Percentiles rank a stretch among this genome's conserved stretches.
These are phyloP conservation scores for Termitomyces sp. DNA, from an alignment of 768 basidiomycete genomes.

Conservation along the genomic window DNA sequence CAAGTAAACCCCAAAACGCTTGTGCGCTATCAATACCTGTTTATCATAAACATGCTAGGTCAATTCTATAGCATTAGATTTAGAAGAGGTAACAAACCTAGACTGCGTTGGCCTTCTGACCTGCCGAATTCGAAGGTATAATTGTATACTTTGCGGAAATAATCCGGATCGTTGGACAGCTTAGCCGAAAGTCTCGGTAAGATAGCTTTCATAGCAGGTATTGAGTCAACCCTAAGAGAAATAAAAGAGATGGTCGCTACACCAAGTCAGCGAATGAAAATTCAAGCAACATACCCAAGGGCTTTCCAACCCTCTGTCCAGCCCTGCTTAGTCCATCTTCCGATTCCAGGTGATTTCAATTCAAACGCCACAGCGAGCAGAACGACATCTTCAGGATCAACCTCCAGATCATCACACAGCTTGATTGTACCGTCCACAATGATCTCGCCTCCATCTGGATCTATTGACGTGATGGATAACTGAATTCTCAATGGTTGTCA, in stretches of 20 bases:
- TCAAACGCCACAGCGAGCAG: conserved; percentile 79
- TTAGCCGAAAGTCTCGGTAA: conserved; percentile 52
- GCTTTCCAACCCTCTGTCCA: conserved; percentile 83
- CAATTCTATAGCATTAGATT: not conserved
- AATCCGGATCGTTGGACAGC: conserved; percentile 58
- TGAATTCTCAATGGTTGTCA: not conserved
- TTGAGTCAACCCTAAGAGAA: conserved; percentile 53
- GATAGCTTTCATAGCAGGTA: conserved; percentile 52
- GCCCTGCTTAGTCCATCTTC: conserved; percentile 62
- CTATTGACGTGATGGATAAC: conserved; percentile 24
- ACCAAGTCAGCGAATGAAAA: not conserved
- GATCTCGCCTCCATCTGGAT: conserved; percentile 59
- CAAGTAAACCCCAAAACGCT: conserved; percentile 74
- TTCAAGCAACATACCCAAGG: conserved; percentile 43
- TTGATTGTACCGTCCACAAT: conserved; percentile 75
- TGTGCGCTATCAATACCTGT: conserved; percentile 65
- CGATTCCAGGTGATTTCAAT: conserved; percentile 69
- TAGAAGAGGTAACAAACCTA: conserved; percentile 43
- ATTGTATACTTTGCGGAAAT: conserved; percentile 76
- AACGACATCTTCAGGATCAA: conserved; percentile 78
- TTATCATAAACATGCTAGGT: not conserved
- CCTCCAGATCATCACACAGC: conserved; percentile 64
- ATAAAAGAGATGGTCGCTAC: not conserved
- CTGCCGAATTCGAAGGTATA: conserved; percentile 80
- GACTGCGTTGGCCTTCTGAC: conserved; percentile 70